Evolutionary conservation across 768 basidiomycete genomes (phyloP).

Genomic region (Mycena olivaceomarginata): DNA sequence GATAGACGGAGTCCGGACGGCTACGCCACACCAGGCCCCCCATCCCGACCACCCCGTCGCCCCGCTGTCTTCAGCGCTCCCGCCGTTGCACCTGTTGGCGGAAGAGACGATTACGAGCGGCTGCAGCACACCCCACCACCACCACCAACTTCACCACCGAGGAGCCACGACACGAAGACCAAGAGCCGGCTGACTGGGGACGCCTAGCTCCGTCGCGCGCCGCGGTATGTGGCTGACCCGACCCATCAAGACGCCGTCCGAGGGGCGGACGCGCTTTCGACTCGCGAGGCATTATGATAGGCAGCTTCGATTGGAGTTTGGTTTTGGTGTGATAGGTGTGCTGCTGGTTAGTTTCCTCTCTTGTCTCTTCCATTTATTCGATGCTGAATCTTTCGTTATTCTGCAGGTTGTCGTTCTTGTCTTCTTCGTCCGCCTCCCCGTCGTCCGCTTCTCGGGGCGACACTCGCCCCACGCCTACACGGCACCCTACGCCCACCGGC

Average conservation of each 20-base stretch:
- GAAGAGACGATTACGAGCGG: neutral
- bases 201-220: constrained; percentile 20
- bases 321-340: constrained; percentile 16
- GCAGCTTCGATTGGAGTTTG: constrained; percentile 17
- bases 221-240: constrained; percentile 26
- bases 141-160: neutral
- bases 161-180: constrained; percentile 22
- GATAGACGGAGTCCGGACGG: constrained; percentile 6
- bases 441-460: neutral
- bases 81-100: neutral
- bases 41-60: neutral
- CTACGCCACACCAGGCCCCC: neutral
- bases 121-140: neutral
- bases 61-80: neutral
- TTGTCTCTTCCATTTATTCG: neutral
- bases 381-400: neutral
- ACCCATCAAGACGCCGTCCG: constrained; percentile 26
- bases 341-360: neutral
- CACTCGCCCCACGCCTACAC: neutral
- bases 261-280: constrained; percentile 31
- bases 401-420: neutral
- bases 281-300: constrained; percentile 25
- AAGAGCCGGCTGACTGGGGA: constrained; percentile 25
- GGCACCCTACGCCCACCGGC: constrained; percentile 13
- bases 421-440: neutral